phyloP scores from a whole-genome alignment of 176 grass and related monocot genomes.

The Rhynchospora breviuscula region DNA sequence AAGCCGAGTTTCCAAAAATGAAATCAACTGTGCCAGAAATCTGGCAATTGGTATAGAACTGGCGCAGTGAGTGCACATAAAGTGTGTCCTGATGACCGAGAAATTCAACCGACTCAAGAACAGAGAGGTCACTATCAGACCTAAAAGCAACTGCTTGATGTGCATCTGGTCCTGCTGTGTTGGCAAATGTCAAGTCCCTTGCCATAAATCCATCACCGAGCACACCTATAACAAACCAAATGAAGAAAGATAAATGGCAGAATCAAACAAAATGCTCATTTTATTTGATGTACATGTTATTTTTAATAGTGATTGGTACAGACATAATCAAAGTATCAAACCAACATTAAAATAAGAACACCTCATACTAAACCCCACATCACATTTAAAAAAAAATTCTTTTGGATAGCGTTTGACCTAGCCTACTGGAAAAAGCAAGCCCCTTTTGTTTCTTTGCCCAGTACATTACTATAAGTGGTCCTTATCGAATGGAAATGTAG shows the following conservation, averaged over 20 bases:
- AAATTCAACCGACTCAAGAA: constrained; percentile 75
- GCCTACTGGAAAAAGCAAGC: not conserved
- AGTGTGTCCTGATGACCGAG: constrained; percentile 92
- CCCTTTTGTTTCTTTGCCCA: not conserved
- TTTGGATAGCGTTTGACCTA: not conserved
- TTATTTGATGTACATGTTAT: not conserved
- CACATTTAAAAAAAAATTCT: not conserved
- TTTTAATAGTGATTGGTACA: no score
- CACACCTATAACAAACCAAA: constrained; percentile 39
- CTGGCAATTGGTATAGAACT: constrained; percentile 79
- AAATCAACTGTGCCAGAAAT: constrained; percentile 94
- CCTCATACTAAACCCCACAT: not conserved
- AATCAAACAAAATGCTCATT: not conserved
- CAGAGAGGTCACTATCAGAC: constrained; percentile 67
- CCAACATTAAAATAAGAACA: not conserved
- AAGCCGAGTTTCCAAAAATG: constrained; percentile 86
- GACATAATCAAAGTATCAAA: not conserved
- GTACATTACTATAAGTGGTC: not conserved
- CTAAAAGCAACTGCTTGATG: constrained; percentile 95
- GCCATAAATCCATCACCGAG: constrained; percentile 77
- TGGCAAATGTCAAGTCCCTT: constrained; percentile 78
- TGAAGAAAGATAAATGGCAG: not conserved
- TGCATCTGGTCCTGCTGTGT: constrained; percentile 85
- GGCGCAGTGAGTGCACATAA: constrained; percentile 68
- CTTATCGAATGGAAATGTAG: not conserved